Evolutionary conservation across 1,139 yeast genomes (phyloP).

Genomic region (Suhomyces panamericanus): DNA sequence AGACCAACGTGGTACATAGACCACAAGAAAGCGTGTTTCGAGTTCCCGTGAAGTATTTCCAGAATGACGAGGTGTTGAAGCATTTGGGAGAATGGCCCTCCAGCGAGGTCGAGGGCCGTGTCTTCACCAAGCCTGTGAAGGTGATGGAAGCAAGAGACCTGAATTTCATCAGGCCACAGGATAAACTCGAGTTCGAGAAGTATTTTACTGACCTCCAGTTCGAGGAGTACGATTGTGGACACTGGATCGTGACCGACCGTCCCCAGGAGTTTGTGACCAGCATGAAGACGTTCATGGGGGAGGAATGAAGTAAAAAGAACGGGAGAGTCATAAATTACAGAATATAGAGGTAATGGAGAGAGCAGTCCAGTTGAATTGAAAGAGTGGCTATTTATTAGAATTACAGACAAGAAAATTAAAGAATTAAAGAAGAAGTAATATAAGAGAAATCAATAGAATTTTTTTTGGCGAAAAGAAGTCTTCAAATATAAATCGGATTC

Average conservation of each 20-base stretch:
- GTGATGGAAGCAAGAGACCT: slow-evolving; percentile 46
- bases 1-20: slow-evolving; percentile 27
- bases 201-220: slow-evolving; percentile 36
- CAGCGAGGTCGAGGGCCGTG: slow-evolving; percentile 20
- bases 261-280: slow-evolving; percentile 37
- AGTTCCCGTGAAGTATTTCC: slow-evolving; percentile 27
- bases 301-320: too few species aligned
- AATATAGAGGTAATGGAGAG: too few species aligned
- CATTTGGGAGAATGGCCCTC: slow-evolving; percentile 48
- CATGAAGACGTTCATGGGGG: slow-evolving; percentile 20
- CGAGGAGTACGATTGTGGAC: slow-evolving; percentile 42
- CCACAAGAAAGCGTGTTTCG: slow-evolving; percentile 25
- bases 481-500: too few species aligned
- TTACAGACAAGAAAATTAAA: too few species aligned
- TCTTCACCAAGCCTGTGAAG: slow-evolving; percentile 38
- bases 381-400: too few species aligned
- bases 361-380: too few species aligned
- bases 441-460: too few species aligned
- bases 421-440: too few species aligned
- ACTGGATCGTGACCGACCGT: slow-evolving; percentile 47
- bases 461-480: too few species aligned
- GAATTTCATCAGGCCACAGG: slow-evolving; percentile 35
- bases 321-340: too few species aligned
- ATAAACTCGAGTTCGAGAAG: slow-evolving; percentile 29
- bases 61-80: slow-evolving; percentile 27